These are phyloP conservation scores for Coniochaeta sp. DNA, from an alignment of 2,329 filamentous ascomycete species.

Conservation along the genomic window DNA sequence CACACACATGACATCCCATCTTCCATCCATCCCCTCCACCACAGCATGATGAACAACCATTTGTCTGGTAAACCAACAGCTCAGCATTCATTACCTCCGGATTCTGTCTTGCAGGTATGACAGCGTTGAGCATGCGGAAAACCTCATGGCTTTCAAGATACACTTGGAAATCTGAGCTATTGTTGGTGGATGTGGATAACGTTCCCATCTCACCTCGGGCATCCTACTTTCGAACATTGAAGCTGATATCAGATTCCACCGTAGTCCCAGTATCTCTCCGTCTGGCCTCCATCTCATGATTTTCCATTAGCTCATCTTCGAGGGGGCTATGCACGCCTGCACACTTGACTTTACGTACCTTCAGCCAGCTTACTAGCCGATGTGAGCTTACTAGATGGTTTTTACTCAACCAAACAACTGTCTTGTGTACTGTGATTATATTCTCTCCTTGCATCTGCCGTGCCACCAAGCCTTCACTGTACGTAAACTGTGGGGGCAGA, in stretches of 20 bases:
- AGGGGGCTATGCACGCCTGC: no score
- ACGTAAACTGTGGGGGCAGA: slow-evolving; percentile 1
- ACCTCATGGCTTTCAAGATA: neutral
- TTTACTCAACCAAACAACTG: neutral
- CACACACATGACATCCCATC: no score
- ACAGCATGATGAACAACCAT: slow-evolving; percentile 1
- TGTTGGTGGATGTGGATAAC: neutral
- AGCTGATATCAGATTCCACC: neutral
- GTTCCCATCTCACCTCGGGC: neutral
- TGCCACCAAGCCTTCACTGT: neutral
- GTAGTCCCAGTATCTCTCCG: no score
- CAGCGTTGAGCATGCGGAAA: slow-evolving; percentile 5
- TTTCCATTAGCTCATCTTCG: no score
- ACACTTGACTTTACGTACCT: no score
- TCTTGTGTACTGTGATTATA: neutral
- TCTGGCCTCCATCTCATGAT: no score
- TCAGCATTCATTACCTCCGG: slow-evolving; percentile 1
- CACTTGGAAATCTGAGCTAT: neutral
- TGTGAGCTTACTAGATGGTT: no score
- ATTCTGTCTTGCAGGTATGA: neutral
- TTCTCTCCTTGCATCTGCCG: neutral
- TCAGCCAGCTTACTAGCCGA: no score
- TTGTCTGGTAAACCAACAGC: slow-evolving; percentile 5
- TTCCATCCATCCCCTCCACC: no score
- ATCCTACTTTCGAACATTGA: neutral